Evolutionary conservation across 768 basidiomycete genomes (phyloP), one percentile per base, ranked within the genome.

Genomic region (Pulveroboletus ravenelii): DNA sequence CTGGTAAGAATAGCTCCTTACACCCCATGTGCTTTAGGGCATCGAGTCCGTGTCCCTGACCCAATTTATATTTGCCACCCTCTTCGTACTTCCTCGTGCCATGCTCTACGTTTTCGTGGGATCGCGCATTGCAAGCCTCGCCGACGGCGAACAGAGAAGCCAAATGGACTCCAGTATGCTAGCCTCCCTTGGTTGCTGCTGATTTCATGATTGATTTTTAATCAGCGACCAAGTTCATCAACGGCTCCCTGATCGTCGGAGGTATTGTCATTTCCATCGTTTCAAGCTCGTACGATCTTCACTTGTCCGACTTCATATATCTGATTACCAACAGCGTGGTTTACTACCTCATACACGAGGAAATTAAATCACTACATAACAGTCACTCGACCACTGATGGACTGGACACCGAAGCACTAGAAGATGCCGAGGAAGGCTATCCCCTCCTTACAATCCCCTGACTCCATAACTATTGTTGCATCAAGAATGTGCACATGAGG

Each of bases 81-180:
- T 78, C 40, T 82, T 81, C 61, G 72, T 82, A 9, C 79, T 82
- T 39, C 90, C 91, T 20, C 91, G 84, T 62, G 70, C 86, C 6
- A 65, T 84, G 30, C 72, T 93, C 25, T 80, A 87, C 51, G 81
- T 85, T 13, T 90, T 91, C 67, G 81, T 92, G 45, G 91, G 90
- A 3, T 84, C 85, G 2, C 80, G 80, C 25, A 78, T 91, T 38
- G 87, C 86, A 36, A 73, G 73, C 10, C 70, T 93, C 14, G 85
- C 89, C 10, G 90, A 93, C 58, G 87, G 87, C 32, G 77, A 85
- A 57, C 80, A 83, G 53, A 78, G 90, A 40, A 76, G 70, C 35
- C 70, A 80, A 37, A 92, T 92, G 89, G 89, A 92, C 61, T 77
- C 79, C 20, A 76, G 87, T 87, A 72, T 50, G 77, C 32, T 32